Base-by-base conservation (phyloP, 2,329 filamentous ascomycete species). In the Botryotinia convoluta region DNA sequence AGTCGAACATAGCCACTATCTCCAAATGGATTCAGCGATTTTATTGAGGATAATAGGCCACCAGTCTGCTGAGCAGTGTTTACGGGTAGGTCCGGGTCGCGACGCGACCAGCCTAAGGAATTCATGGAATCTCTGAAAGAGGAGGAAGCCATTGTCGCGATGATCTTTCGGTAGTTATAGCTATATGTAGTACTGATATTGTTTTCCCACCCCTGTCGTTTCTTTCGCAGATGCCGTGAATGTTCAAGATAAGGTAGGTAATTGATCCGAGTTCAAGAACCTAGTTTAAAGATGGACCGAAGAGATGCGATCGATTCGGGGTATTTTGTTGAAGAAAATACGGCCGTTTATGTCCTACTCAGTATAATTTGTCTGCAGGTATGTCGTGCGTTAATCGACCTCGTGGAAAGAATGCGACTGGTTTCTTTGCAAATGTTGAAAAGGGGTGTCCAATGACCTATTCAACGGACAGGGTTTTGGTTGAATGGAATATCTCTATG, bases 111-210 rank as follows among this genome's bases (percentile, higher is more conserved):
- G 75, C 96, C 96, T 80, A 98, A 84, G 74, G 94, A 96, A 86
- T 93, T 97, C 87, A 98, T 94, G 35, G 93, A 97, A 83, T 98
- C 94, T 82, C 95, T 90, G 83, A 99, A 98, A 64, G 93, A 93
- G 78, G 90, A 87, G 77, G 94, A 95, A 75, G 95, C 92, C 95
- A 97, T 73, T 10, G 44, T 73, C 37, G 65, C 65, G 8, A 42
- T 97, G 76, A 74, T 82, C 74, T 57, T 64, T 64, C 76, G 77
- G 78, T 72, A 77, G 75, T 77, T 77, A 68, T 37, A 26, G n/a
- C 51, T 57, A 32, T 29, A 57, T 22, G 42, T 39, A 72, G 63
- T 59, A 67, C 74, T 74, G 74, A 75, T 67, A 61, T 74, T 77
- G 71, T 73, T 29, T 44, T 51, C 14, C 48, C 42, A 37, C 71